Base-by-base conservation (phyloP, 2,329 filamentous ascomycete genomes). In the Kalaharituber pfeilii region DNA sequence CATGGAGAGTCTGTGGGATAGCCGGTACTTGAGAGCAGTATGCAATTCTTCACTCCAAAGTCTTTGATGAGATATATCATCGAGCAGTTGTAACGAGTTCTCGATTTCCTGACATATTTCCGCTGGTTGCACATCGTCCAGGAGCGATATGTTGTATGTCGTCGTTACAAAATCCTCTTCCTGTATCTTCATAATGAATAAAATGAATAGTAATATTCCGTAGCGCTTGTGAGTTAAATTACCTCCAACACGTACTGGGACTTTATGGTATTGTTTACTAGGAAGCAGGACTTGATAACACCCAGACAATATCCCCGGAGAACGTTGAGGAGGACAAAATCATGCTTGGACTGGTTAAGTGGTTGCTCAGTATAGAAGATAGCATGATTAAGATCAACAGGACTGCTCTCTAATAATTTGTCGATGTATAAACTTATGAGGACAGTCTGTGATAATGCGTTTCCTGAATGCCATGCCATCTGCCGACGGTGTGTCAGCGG, bases 391-490 rank as follows among this genome's bases (percentile, higher is more conserved):
- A 93, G 70, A 4, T 68, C 75, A 30, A 69, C 71, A 3, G 84
- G 81, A 27, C 76, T 73, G 0, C 84, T 81, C 70, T 80, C 83
- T 56, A 94, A 71, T 15, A 98, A 73, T 50, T 79, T 80, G 63
- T 95, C 88, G 54, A 96, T 78, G 67, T 98, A 91, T 29, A 94
- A 74, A 52, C 86, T 94, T 4, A 88, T 95, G 66, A 96, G 87
- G 1, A 98, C 71, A 0, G 91, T 96, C 67, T 96, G 91, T 1
- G 89, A 93, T 7, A 98, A 76, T 1, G 91, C 87, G 65, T 94
- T 88, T n/a, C 93, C 91, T 62, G 86, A 79, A 66, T 96, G 87
- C 88, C 93, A 98, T 58, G 87, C 86, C 78, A 94, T 93, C 82
- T 91, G 64, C 25, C 29, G 51, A 30, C 44, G 45, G 33, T 39